Percentiles rank a stretch among this genome's conserved stretches.
phyloP scores from a whole-genome alignment of 106 monocot genomes.

The Allium fistulosum region DNA sequence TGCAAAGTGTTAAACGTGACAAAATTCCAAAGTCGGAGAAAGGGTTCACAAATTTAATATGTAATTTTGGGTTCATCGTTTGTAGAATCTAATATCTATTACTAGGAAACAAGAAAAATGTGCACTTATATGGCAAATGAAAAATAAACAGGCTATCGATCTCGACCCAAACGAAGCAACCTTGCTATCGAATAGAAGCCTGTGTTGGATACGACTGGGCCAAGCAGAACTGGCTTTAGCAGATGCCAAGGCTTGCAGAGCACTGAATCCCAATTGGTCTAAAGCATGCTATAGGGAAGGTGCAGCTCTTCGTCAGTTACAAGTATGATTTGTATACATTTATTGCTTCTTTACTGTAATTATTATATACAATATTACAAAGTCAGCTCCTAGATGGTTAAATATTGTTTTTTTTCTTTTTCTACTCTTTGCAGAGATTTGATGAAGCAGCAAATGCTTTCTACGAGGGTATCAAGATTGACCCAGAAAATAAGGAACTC shows the following conservation, averaged over 20 bases:
- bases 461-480: conserved; percentile 83
- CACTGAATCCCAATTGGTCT: conserved; percentile 65
- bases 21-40: too few relatives aligned
- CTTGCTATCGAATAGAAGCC: conserved; percentile 77
- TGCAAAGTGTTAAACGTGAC: too few relatives aligned
- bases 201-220: conserved; percentile 79
- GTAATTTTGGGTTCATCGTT: too few relatives aligned
- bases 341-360: not conserved
- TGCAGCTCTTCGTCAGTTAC: conserved; percentile 61
- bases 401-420: not conserved
- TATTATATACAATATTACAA: not conserved
- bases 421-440: conserved; percentile 40
- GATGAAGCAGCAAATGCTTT: conserved; percentile 96
- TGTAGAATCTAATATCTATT: too few relatives aligned
- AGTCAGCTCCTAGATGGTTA: not conserved
- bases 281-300: conserved; percentile 97
- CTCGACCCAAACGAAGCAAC: conserved; percentile 69
- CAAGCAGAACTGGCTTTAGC: conserved; percentile 68
- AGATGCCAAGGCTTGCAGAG: conserved; percentile 73
- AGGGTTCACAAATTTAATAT: too few relatives aligned
- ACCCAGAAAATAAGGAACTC: conserved; percentile 88
- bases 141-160: conserved; percentile 58
- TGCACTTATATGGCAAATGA: too few relatives aligned
- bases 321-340: conserved; percentile 24
- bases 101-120: too few relatives aligned